Evolutionary conservation across 2,329 filamentous ascomycete species (phyloP).

Genomic region (Fusarium multiceps): DNA sequence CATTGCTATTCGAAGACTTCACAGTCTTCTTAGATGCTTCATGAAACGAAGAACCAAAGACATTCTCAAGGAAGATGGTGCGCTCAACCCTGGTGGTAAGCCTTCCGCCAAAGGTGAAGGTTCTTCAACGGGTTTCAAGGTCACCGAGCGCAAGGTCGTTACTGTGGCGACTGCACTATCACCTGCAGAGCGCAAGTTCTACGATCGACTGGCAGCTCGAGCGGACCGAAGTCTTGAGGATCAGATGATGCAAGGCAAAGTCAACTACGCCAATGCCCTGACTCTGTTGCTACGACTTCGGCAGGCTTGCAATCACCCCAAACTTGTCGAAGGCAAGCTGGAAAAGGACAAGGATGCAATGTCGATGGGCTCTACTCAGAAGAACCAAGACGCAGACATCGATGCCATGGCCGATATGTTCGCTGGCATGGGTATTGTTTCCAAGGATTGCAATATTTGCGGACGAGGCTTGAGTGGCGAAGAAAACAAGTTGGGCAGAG

Average conservation of each 20-base stretch:
- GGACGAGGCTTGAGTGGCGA: conserved; percentile 72
- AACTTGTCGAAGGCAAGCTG: conserved; percentile 85
- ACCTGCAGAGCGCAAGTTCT: conserved; percentile 84
- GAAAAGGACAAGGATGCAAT: conserved; percentile 89
- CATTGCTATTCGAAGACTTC: conserved; percentile 86
- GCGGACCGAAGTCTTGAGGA: conserved; percentile 84
- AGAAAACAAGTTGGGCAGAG: conserved; percentile 54
- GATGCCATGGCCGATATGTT: conserved; percentile 89
- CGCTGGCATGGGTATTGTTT: conserved; percentile 81
- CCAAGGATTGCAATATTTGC: conserved; percentile 86
- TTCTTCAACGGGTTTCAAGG: conserved; percentile 80
- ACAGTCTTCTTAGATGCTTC: conserved; percentile 87
- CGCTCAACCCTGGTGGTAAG: conserved; percentile 80
- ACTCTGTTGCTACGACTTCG: conserved; percentile 90
- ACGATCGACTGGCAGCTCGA: conserved; percentile 82
- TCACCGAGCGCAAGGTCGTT: conserved; percentile 90
- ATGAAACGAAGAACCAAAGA: conserved; percentile 99
- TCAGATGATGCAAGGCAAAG: conserved; percentile 84
- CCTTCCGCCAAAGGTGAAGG: conserved; percentile 60
- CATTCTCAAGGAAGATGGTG: conserved; percentile 89
- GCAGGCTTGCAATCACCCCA: conserved; percentile 95
- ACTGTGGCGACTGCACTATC: conserved; percentile 83
- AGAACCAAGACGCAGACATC: conserved; percentile 71
- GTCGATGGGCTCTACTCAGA: conserved; percentile 68
- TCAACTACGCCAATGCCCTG: conserved; percentile 94